Evolutionary conservation across 2,329 filamentous ascomycete genomes (phyloP).

Genomic region (Xylaria multiplex): DNA sequence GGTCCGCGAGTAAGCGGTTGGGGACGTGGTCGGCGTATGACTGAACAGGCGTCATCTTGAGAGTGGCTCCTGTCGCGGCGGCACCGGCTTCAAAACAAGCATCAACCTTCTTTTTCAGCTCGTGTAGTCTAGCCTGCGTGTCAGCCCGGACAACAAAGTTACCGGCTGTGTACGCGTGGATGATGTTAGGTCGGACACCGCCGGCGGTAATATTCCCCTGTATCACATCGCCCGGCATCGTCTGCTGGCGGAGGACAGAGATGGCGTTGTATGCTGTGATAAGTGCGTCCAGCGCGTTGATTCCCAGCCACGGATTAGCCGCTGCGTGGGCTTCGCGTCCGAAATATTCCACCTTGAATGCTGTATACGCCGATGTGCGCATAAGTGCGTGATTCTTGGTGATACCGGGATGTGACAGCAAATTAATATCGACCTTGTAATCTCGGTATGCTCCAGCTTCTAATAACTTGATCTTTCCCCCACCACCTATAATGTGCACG

Average conservation of each 20-base stretch:
- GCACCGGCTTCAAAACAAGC: slow-evolving; percentile 60
- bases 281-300: slow-evolving; percentile 68
- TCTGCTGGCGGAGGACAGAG: slow-evolving; percentile 65
- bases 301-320: slow-evolving; percentile 66
- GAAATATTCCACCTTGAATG: slow-evolving; percentile 62
- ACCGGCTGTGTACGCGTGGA: slow-evolving; percentile 58
- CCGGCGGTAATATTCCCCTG: slow-evolving; percentile 64
- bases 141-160: slow-evolving; percentile 48
- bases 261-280: slow-evolving; percentile 61
- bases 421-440: slow-evolving; percentile 51
- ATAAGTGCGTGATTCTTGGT: slow-evolving; percentile 58
- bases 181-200: slow-evolving; percentile 65
- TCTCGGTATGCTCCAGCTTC: slow-evolving; percentile 57
- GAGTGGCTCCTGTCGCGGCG: slow-evolving; percentile 59
- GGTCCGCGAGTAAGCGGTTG: slow-evolving; percentile 58
- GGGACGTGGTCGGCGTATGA: slow-evolving; percentile 66
- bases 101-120: slow-evolving; percentile 55
- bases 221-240: slow-evolving; percentile 61
- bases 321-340: slow-evolving; percentile 67
- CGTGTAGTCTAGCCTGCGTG: slow-evolving; percentile 52
- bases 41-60: slow-evolving; percentile 55
- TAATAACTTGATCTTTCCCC: slow-evolving; percentile 60
- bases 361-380: slow-evolving; percentile 61
- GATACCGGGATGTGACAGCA: slow-evolving; percentile 57
- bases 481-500: slow-evolving; percentile 50